phyloP scores from a whole-genome alignment of 148 eudicot genomes.

The Amaranthus cruentus region DNA sequence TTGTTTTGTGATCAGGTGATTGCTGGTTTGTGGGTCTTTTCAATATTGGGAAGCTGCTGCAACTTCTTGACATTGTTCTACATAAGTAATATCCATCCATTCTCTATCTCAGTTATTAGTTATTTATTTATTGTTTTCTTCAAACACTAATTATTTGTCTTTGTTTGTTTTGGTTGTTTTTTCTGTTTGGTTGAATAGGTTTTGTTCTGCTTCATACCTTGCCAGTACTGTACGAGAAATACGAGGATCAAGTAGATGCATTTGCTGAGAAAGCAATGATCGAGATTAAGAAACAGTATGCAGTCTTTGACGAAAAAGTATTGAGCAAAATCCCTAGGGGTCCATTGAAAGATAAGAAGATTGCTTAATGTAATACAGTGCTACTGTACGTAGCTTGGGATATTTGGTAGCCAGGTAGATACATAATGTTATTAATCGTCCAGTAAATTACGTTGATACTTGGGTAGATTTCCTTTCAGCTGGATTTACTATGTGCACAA shows the following conservation, averaged over 20 bases:
- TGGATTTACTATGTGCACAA: too few relatives aligned
- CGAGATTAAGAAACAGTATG: conserved; percentile 71
- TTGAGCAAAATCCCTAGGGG: not conserved
- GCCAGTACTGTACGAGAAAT: conserved; percentile 68
- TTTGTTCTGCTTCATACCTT: conserved; percentile 57
- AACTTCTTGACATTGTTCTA: conserved; percentile 81
- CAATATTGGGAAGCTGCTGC: conserved; percentile 66
- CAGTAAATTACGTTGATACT: too few relatives aligned
- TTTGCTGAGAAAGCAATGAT: conserved; percentile 66
- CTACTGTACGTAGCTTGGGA: too few relatives aligned
- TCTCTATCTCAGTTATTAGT: not conserved
- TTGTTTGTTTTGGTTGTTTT: not conserved
- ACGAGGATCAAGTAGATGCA: conserved; percentile 64
- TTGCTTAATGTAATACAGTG: too few relatives aligned
- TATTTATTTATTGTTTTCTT: not conserved
- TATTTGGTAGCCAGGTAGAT: too few relatives aligned
- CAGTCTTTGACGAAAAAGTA: conserved; percentile 61
- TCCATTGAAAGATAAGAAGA: too few relatives aligned
- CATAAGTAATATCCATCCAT: conserved; percentile 41
- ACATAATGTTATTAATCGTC: too few relatives aligned
- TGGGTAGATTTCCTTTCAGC: too few relatives aligned
- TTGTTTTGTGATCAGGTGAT: conserved; percentile 46
- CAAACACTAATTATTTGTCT: not conserved
- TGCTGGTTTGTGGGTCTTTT: conserved; percentile 69
- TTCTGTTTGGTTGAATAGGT: conserved; percentile 21